A percentile compares a stretch with the other conserved stretches of the same genome.
Evolutionary conservation across 2,329 filamentous ascomycete genomes (phyloP).

Genomic region (Cercospora janseana): DNA sequence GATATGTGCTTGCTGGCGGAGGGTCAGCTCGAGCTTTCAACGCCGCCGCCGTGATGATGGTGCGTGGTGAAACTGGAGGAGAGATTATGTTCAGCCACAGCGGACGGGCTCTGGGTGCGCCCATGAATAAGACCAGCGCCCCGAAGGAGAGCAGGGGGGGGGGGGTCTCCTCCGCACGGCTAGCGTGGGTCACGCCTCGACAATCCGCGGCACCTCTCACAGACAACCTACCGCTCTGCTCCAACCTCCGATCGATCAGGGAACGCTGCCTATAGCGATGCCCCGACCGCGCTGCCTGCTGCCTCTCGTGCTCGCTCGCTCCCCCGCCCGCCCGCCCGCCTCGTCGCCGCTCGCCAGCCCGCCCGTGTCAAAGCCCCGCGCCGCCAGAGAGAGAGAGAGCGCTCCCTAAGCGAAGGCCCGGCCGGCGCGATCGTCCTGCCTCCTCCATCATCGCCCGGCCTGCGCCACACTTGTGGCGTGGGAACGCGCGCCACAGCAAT

Average conservation of each 20-base stretch:
- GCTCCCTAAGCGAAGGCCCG: no score
- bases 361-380: no score
- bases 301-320: constrained; percentile 10
- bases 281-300: constrained; percentile 9
- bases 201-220: constrained; percentile 17
- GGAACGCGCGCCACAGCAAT: background rate
- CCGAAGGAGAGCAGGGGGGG: constrained; percentile 5
- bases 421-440: background rate
- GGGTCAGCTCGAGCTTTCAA: constrained; percentile 18
- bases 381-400: no score
- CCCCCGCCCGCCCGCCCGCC: background rate
- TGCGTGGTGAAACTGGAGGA: constrained; percentile 26
- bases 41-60: no score
- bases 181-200: constrained; percentile 16
- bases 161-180: no score
- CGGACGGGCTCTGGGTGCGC: constrained; percentile 15
- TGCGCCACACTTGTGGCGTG: constrained; percentile 2
- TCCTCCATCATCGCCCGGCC: background rate
- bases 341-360: background rate
- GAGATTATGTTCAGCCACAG: constrained; percentile 28
- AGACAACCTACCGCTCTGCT: constrained; percentile 12
- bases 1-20: constrained; percentile 5
- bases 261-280: constrained; percentile 14
- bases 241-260: constrained; percentile 19
- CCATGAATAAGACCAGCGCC: constrained; percentile 18